Conservation (phyloP, 2,329 filamentous ascomycete genomes). For the Chaetomiaceae sp. region DNA sequence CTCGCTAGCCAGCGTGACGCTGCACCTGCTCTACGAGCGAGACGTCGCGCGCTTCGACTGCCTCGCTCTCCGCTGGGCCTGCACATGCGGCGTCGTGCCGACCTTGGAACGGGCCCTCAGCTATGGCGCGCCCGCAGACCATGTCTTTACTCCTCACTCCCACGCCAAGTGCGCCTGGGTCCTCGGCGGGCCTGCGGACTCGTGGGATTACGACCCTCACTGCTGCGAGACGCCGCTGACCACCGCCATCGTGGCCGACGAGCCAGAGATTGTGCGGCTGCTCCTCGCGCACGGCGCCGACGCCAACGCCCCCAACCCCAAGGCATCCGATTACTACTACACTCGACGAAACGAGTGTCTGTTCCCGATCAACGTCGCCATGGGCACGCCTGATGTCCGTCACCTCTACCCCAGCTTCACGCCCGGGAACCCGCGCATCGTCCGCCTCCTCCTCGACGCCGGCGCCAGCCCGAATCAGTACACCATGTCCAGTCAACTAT, state of each 20-base stretch:
- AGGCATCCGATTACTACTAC: too few species aligned
- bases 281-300: slow-evolving; percentile 12
- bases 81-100: slow-evolving; percentile 14
- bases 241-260: slow-evolving; percentile 11
- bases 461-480: slow-evolving; percentile 16
- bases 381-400: slow-evolving; percentile 1
- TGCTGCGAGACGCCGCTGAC: slow-evolving; percentile 9
- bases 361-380: slow-evolving; percentile 11
- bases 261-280: slow-evolving; percentile 8
- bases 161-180: slow-evolving; percentile 9
- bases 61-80: slow-evolving; percentile 19
- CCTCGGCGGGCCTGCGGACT: neutral
- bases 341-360: neutral
- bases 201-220: too few species aligned
- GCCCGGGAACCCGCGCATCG: slow-evolving; percentile 6
- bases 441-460: slow-evolving; percentile 13
- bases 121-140: slow-evolving; percentile 9
- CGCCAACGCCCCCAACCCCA: neutral
- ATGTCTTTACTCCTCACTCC: neutral
- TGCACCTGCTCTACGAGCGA: slow-evolving; percentile 8
- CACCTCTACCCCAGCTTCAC: neutral
- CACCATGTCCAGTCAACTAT: neutral
- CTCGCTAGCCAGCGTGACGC: neutral
- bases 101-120: slow-evolving; percentile 14
- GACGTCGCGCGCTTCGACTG: slow-evolving; percentile 20